These are phyloP conservation scores for Pseudogymnoascus sp. DNA, from an alignment of 2,329 filamentous ascomycete species.

Conservation along the genomic window DNA sequence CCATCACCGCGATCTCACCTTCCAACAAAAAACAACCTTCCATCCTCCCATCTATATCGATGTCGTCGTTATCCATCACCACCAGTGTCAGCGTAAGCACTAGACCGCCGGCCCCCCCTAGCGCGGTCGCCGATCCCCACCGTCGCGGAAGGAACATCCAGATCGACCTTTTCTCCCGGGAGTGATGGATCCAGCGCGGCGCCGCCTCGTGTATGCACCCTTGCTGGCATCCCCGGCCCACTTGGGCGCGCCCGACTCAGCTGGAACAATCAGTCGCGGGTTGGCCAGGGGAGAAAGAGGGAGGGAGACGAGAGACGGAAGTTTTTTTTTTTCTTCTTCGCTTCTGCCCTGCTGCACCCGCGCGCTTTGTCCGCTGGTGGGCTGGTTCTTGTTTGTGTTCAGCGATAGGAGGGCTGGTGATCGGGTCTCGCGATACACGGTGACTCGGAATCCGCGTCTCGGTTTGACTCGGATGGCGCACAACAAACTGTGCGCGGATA, in stretches of 20 bases:
- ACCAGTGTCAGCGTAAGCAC: background rate
- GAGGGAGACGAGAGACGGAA: background rate
- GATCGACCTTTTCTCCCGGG: background rate
- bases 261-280: background rate
- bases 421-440: background rate
- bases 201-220: constrained; percentile 2
- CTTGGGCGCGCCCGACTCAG: background rate
- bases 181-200: background rate
- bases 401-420: background rate
- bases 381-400: background rate
- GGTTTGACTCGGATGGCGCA: background rate
- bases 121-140: background rate
- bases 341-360: background rate
- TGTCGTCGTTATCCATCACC: background rate
- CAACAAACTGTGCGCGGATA: background rate
- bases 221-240: background rate
- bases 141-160: background rate
- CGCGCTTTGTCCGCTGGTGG: background rate
- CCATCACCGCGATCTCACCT: background rate
- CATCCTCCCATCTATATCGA: background rate
- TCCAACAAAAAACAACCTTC: background rate
- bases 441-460: background rate
- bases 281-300: background rate
- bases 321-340: background rate
- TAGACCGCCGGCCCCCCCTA: background rate